Percentiles rank a stretch among this genome's conserved stretches.
phyloP scores from a whole-genome alignment of 352 stramenopile genomes.

The Elongisporangium undulatum region DNA sequence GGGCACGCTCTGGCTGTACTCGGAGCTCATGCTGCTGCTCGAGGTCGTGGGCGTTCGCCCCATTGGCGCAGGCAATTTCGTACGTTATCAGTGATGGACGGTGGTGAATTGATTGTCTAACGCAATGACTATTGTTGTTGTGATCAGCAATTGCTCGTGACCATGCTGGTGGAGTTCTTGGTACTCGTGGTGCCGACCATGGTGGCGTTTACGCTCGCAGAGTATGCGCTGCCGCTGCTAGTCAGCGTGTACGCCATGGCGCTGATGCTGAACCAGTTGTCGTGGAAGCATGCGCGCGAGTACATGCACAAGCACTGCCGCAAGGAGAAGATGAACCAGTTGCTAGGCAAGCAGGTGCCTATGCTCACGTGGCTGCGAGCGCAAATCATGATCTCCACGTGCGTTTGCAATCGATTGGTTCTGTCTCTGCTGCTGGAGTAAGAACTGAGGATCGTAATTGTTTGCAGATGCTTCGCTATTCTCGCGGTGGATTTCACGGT shows the following conservation, averaged over 20 bases:
- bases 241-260: constrained; percentile 51
- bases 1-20: constrained; percentile 80
- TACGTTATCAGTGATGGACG: constrained; percentile 14
- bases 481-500: constrained; percentile 97
- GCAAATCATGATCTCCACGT: constrained; percentile 84
- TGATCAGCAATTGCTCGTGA: constrained; percentile 40
- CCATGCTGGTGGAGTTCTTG: constrained; percentile 66
- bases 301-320: constrained; percentile 69
- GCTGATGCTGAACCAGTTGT: constrained; percentile 46
- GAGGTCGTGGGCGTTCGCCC: constrained; percentile 59
- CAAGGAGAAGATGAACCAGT: constrained; percentile 79
- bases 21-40: constrained; percentile 68
- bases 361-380: constrained; percentile 79
- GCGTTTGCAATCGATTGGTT: constrained; percentile 5
- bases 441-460: background rate
- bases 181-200: constrained; percentile 66
- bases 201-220: constrained; percentile 60
- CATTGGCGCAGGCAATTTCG: constrained; percentile 44
- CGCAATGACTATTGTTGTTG: background rate
- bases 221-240: constrained; percentile 56
- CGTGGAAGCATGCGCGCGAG: constrained; percentile 69
- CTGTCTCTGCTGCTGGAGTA: background rate
- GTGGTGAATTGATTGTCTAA: background rate
- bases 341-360: constrained; percentile 66
- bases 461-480: constrained; percentile 86